These are phyloP conservation scores for Microstegium vimineum DNA, from an alignment of 176 grass and related monocot genomes.

Conservation along the genomic window DNA sequence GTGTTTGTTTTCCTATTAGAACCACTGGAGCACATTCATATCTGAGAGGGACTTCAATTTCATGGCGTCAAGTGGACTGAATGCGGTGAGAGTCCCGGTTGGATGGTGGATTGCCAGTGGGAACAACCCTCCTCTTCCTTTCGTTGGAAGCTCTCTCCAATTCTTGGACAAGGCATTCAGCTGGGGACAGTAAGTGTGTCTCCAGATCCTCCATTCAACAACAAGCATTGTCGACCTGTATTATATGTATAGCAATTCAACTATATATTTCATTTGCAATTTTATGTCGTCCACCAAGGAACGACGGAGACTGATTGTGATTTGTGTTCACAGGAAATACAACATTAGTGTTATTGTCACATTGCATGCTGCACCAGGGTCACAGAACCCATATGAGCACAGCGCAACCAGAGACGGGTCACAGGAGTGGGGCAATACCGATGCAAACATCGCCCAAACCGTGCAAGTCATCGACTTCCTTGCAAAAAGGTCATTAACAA, in stretches of 20 bases:
- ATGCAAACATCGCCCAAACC: conserved; percentile 35
- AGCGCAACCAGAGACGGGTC: conserved; percentile 40
- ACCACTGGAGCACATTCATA: conserved; percentile 45
- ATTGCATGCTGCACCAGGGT: conserved; percentile 39
- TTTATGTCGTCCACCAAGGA: background rate
- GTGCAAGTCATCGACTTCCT: conserved; percentile 47
- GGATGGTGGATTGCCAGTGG: conserved; percentile 63
- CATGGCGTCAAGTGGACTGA: conserved; percentile 22
- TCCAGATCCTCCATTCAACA: background rate
- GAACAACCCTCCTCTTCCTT: conserved; percentile 39
- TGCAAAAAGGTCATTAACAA: conserved; percentile 4
- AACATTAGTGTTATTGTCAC: conserved; percentile 40
- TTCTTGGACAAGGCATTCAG: conserved; percentile 48
- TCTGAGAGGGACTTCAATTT: conserved; percentile 35
- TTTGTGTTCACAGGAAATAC: background rate
- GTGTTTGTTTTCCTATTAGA: conserved; percentile 21
- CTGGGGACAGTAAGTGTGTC: conserved; percentile 42
- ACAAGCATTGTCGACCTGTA: too few species aligned
- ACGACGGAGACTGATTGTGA: background rate
- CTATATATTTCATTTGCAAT: background rate
- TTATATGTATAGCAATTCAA: too few species aligned
- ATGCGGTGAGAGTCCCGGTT: conserved; percentile 50
- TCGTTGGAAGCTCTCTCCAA: conserved; percentile 46
- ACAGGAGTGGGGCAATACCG: conserved; percentile 33
- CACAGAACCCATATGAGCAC: conserved; percentile 44